A percentile compares a stretch with the other conserved stretches of the same genome.
Conservation (phyloP, 169 alveolate species). For the Babesia ovis region DNA sequence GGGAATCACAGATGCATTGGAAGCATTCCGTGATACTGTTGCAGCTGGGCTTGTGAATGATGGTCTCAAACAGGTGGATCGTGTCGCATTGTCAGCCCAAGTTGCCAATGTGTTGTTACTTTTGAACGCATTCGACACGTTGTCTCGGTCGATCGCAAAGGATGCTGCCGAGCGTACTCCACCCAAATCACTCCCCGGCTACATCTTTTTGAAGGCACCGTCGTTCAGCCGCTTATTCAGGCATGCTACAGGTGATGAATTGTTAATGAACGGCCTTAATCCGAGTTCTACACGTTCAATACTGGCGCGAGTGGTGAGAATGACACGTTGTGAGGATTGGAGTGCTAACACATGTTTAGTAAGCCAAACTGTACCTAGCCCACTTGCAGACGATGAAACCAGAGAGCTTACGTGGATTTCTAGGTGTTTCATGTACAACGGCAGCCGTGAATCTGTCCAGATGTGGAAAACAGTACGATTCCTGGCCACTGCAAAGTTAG, state of each 20-base stretch:
- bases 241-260: slow-evolving; percentile 11
- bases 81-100: slow-evolving; percentile 16
- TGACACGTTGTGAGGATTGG: slow-evolving; percentile 23
- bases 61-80: not conserved
- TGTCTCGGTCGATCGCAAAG: slow-evolving; percentile 11
- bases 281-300: slow-evolving; percentile 32
- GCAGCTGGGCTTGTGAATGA: slow-evolving; percentile 4
- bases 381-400: not conserved
- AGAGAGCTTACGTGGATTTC: slow-evolving; percentile 9
- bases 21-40: not conserved
- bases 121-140: slow-evolving; percentile 25
- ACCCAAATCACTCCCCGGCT: slow-evolving; percentile 49
- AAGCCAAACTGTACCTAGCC: slow-evolving; percentile 21
- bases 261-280: slow-evolving; percentile 10
- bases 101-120: slow-evolving; percentile 28
- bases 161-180: slow-evolving; percentile 33
- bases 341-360: slow-evolving; percentile 35
- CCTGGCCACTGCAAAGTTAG: slow-evolving; percentile 18
- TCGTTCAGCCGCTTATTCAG: slow-evolving; percentile 19
- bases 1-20: slow-evolving; percentile 16
- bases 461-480: slow-evolving; percentile 33
- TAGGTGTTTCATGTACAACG: slow-evolving; percentile 26
- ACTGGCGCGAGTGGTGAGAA: slow-evolving; percentile 10
- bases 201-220: slow-evolving; percentile 22
- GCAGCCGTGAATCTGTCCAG: slow-evolving; percentile 26